These are phyloP conservation scores for Pythium periplocum DNA, from an alignment of 352 stramenopile genomes.

Conservation along the genomic window DNA sequence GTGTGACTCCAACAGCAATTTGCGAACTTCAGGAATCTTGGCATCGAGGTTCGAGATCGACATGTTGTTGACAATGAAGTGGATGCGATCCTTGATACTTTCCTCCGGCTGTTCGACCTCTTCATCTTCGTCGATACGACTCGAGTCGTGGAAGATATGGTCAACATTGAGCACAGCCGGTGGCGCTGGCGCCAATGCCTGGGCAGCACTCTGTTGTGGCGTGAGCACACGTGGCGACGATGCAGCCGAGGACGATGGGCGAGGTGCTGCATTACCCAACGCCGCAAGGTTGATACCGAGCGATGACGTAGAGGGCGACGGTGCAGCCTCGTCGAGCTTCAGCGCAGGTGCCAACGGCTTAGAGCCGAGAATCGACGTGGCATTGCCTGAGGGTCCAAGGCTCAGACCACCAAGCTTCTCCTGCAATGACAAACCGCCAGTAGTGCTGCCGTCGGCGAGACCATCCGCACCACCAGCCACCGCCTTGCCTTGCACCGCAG, in stretches of 20 bases:
- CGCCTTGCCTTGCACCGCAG: constrained; percentile 32
- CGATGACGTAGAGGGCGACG: constrained; percentile 9
- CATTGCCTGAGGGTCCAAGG: background rate
- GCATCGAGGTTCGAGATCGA: constrained; percentile 95
- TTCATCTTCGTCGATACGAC: constrained; percentile 52
- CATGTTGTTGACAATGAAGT: constrained; percentile 99
- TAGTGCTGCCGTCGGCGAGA: background rate
- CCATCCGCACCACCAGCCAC: constrained; percentile 1
- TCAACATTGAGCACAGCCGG: constrained; percentile 64
- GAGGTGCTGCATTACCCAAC: constrained; percentile 6
- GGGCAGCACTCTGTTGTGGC: constrained; percentile 12
- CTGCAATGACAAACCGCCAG: background rate
- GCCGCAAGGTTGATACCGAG: background rate
- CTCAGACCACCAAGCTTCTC: constrained; percentile 11
- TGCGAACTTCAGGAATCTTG: constrained; percentile 95
- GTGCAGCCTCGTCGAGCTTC: constrained; percentile 1
- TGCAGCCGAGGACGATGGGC: constrained; percentile 20
- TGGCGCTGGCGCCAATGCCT: constrained; percentile 22
- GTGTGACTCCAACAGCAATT: constrained; percentile 91
- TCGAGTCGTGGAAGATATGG: constrained; percentile 81
- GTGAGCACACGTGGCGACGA: constrained; percentile 39
- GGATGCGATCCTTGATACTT: constrained; percentile 93
- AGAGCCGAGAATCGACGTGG: background rate
- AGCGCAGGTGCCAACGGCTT: constrained; percentile 1
- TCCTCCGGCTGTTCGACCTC: constrained; percentile 69